phyloP scores from a whole-genome alignment of 2,329 filamentous ascomycete genomes.

The Didymella exigua region DNA sequence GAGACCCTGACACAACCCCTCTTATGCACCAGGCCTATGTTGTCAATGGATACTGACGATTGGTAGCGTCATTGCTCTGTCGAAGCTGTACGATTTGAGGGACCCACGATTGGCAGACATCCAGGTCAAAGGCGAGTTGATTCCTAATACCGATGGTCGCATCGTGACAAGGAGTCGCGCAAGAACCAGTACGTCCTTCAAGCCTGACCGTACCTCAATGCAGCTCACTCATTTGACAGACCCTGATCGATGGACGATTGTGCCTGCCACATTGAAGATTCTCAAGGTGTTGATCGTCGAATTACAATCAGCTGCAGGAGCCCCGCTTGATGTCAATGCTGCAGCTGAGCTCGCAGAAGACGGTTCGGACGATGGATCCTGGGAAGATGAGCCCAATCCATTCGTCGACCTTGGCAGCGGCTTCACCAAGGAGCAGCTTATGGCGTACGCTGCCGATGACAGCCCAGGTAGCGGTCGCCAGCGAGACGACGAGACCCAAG shows the following conservation, averaged over 20 bases:
- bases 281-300: constrained; percentile 95
- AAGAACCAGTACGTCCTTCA: constrained; percentile 68
- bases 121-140: constrained; percentile 88
- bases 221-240: constrained; percentile 55
- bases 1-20: not conserved
- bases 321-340: constrained; percentile 61
- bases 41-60: constrained; percentile 20
- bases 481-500: constrained; percentile 88
- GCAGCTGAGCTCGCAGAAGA: constrained; percentile 71
- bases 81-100: constrained; percentile 86
- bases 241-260: constrained; percentile 86
- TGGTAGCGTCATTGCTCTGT: constrained; percentile 82
- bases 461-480: constrained; percentile 60
- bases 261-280: constrained; percentile 91
- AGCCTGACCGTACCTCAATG: not conserved
- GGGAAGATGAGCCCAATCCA: constrained; percentile 83
- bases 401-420: constrained; percentile 71
- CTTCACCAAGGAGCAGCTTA: constrained; percentile 68
- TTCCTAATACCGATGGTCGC: constrained; percentile 71
- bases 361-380: constrained; percentile 66
- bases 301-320: constrained; percentile 77
- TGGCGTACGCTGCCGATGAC: constrained; percentile 70
- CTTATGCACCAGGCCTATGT: not conserved
- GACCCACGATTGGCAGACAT: constrained; percentile 80
- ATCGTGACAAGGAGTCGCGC: constrained; percentile 96